These are phyloP conservation scores for Arabis alpina DNA, from an alignment of 345 rosid species.

Conservation along the genomic window DNA sequence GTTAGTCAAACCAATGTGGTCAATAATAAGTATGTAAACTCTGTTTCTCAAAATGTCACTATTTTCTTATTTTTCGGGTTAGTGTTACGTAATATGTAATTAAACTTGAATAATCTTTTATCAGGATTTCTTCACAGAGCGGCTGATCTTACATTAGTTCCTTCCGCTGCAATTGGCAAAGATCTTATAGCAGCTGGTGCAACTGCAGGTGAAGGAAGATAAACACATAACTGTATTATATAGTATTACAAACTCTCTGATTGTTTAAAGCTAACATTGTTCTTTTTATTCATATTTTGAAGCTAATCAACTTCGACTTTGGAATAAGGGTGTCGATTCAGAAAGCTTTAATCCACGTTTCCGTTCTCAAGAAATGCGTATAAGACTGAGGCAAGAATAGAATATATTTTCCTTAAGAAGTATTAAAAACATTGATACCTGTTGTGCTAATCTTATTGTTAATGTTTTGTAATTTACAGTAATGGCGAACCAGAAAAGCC, in stretches of 20 bases:
- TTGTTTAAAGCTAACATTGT: constrained; percentile 28
- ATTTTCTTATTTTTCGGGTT: background rate
- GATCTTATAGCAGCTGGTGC: constrained; percentile 87
- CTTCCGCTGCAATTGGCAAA: constrained; percentile 86
- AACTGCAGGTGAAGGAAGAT: constrained; percentile 69
- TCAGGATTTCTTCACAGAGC: constrained; percentile 98
- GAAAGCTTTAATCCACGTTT: constrained; percentile 87
- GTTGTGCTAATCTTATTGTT: background rate
- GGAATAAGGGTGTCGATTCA: constrained; percentile 99
- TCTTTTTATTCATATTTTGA: constrained; percentile 26
- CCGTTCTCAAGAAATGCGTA: constrained; percentile 78
- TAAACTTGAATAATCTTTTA: constrained; percentile 9
- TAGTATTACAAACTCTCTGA: background rate
- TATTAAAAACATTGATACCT: background rate
- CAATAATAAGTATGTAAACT: constrained; percentile 73
- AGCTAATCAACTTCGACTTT: constrained; percentile 94
- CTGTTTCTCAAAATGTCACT: background rate
- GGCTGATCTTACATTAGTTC: constrained; percentile 96
- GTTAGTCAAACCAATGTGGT: constrained; percentile 99
- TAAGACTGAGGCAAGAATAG: constrained; percentile 66
- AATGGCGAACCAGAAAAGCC: constrained; percentile 92
- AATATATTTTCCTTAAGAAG: background rate
- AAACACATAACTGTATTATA: background rate
- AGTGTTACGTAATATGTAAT: constrained; percentile 11
- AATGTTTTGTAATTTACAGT: constrained; percentile 51